Conservation (phyloP, 1,284 basidiomycete genomes). For the Grifola frondosa region DNA sequence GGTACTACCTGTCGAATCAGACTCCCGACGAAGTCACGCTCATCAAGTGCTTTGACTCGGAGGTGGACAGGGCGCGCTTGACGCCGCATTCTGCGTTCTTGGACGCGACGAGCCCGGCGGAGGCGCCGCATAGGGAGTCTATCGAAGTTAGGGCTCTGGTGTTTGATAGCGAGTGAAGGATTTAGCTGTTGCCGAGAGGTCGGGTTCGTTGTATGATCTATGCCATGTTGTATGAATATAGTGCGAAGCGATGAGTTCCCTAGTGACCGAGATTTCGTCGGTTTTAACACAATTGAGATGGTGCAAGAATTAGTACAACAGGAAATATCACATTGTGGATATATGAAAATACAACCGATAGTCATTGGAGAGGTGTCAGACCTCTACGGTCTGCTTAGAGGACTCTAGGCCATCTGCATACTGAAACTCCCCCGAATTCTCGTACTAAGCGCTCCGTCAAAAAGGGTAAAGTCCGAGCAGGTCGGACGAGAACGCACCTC, state of each 20-base stretch:
- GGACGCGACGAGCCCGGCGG: constrained; percentile 37
- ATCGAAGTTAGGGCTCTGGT: constrained; percentile 44
- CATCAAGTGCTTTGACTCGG: constrained; percentile 50
- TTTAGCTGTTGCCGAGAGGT: too few relatives aligned
- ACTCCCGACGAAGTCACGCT: constrained; percentile 47
- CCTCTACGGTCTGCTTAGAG: constrained; percentile 8
- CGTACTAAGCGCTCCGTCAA: constrained; percentile 56
- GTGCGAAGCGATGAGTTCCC: too few relatives aligned
- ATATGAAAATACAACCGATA: too few relatives aligned
- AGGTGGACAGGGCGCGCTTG: constrained; percentile 38
- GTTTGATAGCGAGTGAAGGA: constrained; percentile 33
- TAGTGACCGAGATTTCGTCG: too few relatives aligned
- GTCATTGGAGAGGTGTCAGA: too few relatives aligned
- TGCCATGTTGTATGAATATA: too few relatives aligned
- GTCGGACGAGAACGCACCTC: constrained; percentile 56
- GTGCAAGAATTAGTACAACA: too few relatives aligned
- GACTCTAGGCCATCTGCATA: constrained; percentile 63
- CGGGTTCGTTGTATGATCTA: too few relatives aligned
- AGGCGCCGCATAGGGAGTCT: constrained; percentile 42
- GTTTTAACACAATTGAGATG: too few relatives aligned
- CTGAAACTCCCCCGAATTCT: constrained; percentile 89
- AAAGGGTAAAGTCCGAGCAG: not conserved
- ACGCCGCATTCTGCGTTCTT: constrained; percentile 49
- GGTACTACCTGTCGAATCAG: constrained; percentile 49
- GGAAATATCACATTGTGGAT: too few relatives aligned